A percentile compares a stretch with the other conserved stretches of the same genome.
Conservation (phyloP, 352 stramenopile species). For the Phytopythium mirpurense region DNA sequence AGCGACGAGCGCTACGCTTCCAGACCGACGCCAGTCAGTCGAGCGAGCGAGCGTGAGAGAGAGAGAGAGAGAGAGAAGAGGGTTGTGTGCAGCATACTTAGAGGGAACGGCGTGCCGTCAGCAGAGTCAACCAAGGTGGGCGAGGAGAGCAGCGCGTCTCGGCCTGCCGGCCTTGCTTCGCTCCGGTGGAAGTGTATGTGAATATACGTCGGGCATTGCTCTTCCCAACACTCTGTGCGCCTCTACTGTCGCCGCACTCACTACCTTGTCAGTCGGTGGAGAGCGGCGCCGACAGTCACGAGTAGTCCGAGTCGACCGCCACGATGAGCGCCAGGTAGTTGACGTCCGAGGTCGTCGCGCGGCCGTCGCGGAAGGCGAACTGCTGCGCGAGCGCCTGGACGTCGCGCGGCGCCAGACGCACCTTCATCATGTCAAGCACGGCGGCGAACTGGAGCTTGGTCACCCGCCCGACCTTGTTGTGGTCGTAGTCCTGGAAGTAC, state of each 20-base stretch:
- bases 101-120: constrained; percentile 36
- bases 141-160: constrained; percentile 5
- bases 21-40: no score
- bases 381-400: constrained; percentile 41
- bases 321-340: constrained; percentile 78
- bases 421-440: constrained; percentile 82
- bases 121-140: constrained; percentile 30
- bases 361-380: constrained; percentile 51
- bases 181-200: constrained; percentile 25
- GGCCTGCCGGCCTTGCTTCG: constrained; percentile 25
- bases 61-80: neutral
- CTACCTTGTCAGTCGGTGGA: no score
- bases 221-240: constrained; percentile 22
- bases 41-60: neutral
- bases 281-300: constrained; percentile 11
- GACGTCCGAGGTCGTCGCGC: constrained; percentile 57
- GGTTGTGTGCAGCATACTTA: neutral
- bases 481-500: constrained; percentile 86
- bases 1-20: no score
- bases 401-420: constrained; percentile 42
- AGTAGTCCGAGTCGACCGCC: constrained; percentile 65
- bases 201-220: constrained; percentile 11
- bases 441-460: constrained; percentile 81
- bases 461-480: constrained; percentile 64
- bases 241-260: no score